Evolutionary conservation across 352 stramenopile genomes (phyloP).

Genomic region (Stephanocyclus meneghinianus): DNA sequence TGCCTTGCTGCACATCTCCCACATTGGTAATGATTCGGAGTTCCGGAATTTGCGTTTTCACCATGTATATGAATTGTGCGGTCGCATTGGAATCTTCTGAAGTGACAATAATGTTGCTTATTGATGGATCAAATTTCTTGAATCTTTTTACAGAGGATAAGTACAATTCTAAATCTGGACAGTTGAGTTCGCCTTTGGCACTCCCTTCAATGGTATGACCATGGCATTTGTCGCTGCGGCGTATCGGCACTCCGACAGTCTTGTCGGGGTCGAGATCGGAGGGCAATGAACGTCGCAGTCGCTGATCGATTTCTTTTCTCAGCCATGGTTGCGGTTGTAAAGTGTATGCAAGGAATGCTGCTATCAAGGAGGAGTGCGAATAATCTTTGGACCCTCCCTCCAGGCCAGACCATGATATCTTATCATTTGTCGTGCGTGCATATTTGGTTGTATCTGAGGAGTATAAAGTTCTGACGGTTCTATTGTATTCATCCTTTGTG

Average conservation of each 20-base stretch:
- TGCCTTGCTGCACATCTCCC: constrained; percentile 53
- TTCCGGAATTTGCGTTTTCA: constrained; percentile 38
- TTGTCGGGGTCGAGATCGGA: constrained; percentile 43
- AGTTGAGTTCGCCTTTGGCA: constrained; percentile 47
- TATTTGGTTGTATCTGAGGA: constrained; percentile 19
- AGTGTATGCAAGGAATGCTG: constrained; percentile 44
- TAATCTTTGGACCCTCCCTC: constrained; percentile 17
- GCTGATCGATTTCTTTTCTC: constrained; percentile 30
- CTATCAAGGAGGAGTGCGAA: constrained; percentile 20
- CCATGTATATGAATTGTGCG: constrained; percentile 36
- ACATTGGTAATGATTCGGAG: constrained; percentile 43
- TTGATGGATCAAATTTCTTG: constrained; percentile 43
- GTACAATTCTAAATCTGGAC: constrained; percentile 33
- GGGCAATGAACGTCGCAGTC: constrained; percentile 38
- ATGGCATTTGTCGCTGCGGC: constrained; percentile 48
- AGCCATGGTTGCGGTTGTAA: constrained; percentile 40
- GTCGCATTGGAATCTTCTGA: constrained; percentile 44
- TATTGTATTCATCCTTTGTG: constrained; percentile 44
- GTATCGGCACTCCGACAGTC: constrained; percentile 48
- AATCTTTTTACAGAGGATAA: constrained; percentile 32
- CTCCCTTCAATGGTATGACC: constrained; percentile 43
- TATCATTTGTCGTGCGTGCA: constrained; percentile 17
- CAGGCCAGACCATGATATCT: constrained; percentile 35
- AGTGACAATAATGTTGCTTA: constrained; percentile 53
- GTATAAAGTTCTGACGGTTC: constrained; percentile 39